Percentiles rank a stretch among this genome's conserved stretches.
These are phyloP conservation scores for Astrothelium subdiscretum DNA, from an alignment of 495 filamentous ascomycete species.

Conservation along the genomic window DNA sequence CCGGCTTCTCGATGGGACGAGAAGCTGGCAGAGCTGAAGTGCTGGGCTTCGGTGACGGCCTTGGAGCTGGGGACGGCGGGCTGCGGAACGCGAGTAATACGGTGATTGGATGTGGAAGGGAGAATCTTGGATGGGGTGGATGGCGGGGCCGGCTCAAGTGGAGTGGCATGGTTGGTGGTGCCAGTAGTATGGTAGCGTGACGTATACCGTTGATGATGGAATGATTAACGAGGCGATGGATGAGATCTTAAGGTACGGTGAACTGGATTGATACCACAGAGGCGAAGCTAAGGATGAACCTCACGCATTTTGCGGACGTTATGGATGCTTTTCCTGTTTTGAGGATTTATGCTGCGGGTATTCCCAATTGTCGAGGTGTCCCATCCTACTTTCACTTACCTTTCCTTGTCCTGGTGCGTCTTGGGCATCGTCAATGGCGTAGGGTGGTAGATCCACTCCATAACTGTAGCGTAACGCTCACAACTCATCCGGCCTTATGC, in stretches of 20 bases:
- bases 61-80: not conserved
- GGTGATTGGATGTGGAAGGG: not conserved
- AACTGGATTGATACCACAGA: not conserved
- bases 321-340: not conserved
- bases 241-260: not conserved
- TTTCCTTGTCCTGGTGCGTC: not conserved
- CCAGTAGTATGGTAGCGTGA: not conserved
- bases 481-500: not conserved
- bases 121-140: conserved; percentile 37
- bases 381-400: no score
- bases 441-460: not conserved
- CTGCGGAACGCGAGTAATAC: not conserved
- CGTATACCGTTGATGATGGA: not conserved
- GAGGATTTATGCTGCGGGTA: no score
- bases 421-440: not conserved
- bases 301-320: not conserved
- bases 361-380: no score
- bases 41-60: not conserved
- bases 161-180: conserved; percentile 10
- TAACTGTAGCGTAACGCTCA: not conserved
- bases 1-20: conserved; percentile 78
- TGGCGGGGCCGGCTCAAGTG: conserved; percentile 3
- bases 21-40: conserved; percentile 65
- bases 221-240: not conserved
- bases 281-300: not conserved